phyloP scores from a whole-genome alignment of 2,329 filamentous ascomycete species.

The Aspergillus sp. region DNA sequence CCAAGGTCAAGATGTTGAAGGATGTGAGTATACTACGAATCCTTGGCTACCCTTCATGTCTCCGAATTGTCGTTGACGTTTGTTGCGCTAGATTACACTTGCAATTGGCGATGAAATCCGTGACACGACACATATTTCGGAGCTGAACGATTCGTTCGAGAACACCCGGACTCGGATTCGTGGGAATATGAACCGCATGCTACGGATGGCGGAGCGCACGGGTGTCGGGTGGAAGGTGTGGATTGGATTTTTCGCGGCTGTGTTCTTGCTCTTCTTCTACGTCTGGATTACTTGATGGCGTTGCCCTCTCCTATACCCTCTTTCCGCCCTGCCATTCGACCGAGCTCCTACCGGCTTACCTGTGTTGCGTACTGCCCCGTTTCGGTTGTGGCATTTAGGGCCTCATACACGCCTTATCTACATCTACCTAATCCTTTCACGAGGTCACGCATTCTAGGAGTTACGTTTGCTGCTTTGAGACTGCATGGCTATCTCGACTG shows the following conservation, averaged over 20 bases:
- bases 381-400: neutral
- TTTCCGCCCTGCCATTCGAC: neutral
- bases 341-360: neutral
- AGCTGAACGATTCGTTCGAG: slow-evolving; percentile 96
- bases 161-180: slow-evolving; percentile 77
- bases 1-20: slow-evolving; percentile 88
- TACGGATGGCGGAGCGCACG: slow-evolving; percentile 90
- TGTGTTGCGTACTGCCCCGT: neutral
- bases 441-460: slow-evolving; percentile 9
- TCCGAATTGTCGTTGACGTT: neutral
- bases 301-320: neutral
- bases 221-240: slow-evolving; percentile 97
- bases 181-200: slow-evolving; percentile 96
- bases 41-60: slow-evolving; percentile 14
- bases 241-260: slow-evolving; percentile 83
- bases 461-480: neutral
- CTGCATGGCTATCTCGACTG: neutral
- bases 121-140: slow-evolving; percentile 82
- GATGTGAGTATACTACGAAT: slow-evolving; percentile 63
- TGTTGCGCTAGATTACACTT: slow-evolving; percentile 71
- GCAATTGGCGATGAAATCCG: slow-evolving; percentile 96
- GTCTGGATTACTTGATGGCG: slow-evolving; percentile 81
- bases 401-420: neutral
- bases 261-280: slow-evolving; percentile 83
- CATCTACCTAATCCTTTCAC: slow-evolving; percentile 5